Evolutionary conservation across 2,329 filamentous ascomycete genomes (phyloP).

Genomic region (Dissoconium aciculare): DNA sequence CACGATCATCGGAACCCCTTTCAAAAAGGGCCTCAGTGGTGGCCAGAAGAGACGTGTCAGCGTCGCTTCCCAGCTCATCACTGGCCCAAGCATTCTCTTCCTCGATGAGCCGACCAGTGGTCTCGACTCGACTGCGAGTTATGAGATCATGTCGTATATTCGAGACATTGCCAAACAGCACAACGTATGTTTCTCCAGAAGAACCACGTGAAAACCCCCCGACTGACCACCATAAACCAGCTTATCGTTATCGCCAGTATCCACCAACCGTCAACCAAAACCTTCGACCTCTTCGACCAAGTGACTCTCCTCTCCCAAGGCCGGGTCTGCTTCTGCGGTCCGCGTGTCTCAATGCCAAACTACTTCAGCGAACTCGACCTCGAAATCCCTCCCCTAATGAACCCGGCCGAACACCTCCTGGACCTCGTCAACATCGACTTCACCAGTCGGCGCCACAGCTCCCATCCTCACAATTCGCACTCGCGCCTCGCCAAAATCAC

Average conservation of each 20-base stretch:
- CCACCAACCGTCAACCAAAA: conserved; percentile 65
- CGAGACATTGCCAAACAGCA: conserved; percentile 46
- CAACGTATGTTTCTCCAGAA: conserved; percentile 40
- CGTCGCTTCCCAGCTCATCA: conserved; percentile 65
- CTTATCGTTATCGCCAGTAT: conserved; percentile 65
- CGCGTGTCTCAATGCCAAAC: conserved; percentile 34
- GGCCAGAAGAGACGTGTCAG: conserved; percentile 68
- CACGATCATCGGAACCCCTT: conserved; percentile 61
- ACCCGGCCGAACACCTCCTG: conserved; percentile 63
- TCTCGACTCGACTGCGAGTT: conserved; percentile 59
- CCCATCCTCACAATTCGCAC: conserved; percentile 23
- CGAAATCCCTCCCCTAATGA: conserved; percentile 50
- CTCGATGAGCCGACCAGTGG: conserved; percentile 72
- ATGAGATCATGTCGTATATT: conserved; percentile 58
- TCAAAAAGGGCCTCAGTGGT: conserved; percentile 65
- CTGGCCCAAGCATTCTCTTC: conserved; percentile 61
- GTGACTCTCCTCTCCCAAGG: conserved; percentile 56
- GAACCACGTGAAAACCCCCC: no score
- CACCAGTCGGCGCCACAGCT: conserved; percentile 26
- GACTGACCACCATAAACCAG: no score
- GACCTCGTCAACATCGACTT: conserved; percentile 67
- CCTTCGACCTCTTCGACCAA: conserved; percentile 63
- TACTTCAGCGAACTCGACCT: conserved; percentile 49
- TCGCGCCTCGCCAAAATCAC: conserved; percentile 37
- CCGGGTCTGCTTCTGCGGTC: conserved; percentile 54